Evolutionary conservation across 176 grass and related monocot species (phyloP).

Genomic region (Cocos nucifera): DNA sequence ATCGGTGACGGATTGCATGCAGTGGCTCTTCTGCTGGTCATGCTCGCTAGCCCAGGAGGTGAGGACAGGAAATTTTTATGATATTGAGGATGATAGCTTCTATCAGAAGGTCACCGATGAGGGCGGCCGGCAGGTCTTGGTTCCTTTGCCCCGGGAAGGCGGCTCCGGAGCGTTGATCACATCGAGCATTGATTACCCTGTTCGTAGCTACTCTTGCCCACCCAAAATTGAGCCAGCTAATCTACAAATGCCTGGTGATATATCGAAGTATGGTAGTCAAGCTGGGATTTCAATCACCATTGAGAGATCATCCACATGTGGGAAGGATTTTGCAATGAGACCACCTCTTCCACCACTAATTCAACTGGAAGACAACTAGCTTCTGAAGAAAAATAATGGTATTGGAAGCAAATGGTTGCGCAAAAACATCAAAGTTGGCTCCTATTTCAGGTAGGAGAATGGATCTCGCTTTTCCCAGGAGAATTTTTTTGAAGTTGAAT

Average conservation of each 20-base stretch:
- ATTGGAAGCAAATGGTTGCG: too few species aligned
- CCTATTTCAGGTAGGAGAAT: too few species aligned
- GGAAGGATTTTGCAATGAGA: constrained; percentile 32
- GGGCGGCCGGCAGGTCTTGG: constrained; percentile 35
- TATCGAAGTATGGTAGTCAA: background rate
- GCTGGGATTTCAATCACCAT: constrained; percentile 5
- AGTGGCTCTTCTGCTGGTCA: constrained; percentile 82
- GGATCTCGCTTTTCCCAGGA: too few species aligned
- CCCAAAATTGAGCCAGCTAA: constrained; percentile 32
- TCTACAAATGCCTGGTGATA: background rate
- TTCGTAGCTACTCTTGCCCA: constrained; percentile 64
- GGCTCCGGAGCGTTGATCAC: background rate
- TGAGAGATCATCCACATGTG: constrained; percentile 44
- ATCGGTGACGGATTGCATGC: constrained; percentile 47
- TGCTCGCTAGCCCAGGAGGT: constrained; percentile 93
- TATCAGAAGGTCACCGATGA: constrained; percentile 26
- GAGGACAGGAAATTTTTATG: constrained; percentile 82
- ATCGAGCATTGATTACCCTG: background rate
- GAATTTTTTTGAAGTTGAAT: too few species aligned
- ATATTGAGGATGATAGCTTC: constrained; percentile 63
- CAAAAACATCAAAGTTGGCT: too few species aligned
- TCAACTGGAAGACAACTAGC: constrained; percentile 24
- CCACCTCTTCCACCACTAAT: constrained; percentile 49
- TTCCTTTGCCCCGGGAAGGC: constrained; percentile 68
- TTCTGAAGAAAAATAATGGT: background rate